Evolutionary conservation across 306 rosid genomes (phyloP), one percentile per base, ranked within the genome.

Genomic region (Rubus idaeus): DNA sequence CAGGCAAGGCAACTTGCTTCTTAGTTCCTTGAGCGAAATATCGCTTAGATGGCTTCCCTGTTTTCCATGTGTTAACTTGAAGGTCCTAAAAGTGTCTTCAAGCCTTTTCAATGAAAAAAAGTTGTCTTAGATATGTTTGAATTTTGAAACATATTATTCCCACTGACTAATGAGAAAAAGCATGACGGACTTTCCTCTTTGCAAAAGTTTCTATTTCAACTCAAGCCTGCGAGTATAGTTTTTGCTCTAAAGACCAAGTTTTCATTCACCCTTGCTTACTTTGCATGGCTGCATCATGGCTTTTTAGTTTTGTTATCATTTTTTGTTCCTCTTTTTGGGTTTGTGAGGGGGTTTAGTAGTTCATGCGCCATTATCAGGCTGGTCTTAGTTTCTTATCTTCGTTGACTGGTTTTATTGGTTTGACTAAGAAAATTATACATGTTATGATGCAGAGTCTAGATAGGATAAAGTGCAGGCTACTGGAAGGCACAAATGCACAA

Each of bases 401-500:
- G 4, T 81, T 56, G 10, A 65, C 74, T 52, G 39, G 46, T 26
- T 73, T 14, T 75, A 39, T 18, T 61, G 52, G 61, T 61, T 69
- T 60, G 60, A 66, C 70, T 65, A 57, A 77, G 49, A 53, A 18
- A 75, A 50, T 67, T 20, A 60, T 52, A 67, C 68, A 72, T 65
- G 66, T 77, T 61, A 72, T 82, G 71, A 84, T 90, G 83, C 96
- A 95, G 99, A 91, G 91, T 89, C 91, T 95, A n/a, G 99, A 95
- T 83, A 90, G 99, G 89, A 95, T 95, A 78, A 95, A 95, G 75
- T 95, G 99, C 77, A 90, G 99, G 85, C 86, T 95, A 30, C 84
- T 95, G 69, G 99, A 95, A 88, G 99, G 99, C 50, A 88, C 94
- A 77, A 90, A 87, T 78, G 99, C 99, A 40, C 99, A 95, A 84